Base-by-base conservation (phyloP, 345 rosid species). In the Linum lewisii region DNA sequence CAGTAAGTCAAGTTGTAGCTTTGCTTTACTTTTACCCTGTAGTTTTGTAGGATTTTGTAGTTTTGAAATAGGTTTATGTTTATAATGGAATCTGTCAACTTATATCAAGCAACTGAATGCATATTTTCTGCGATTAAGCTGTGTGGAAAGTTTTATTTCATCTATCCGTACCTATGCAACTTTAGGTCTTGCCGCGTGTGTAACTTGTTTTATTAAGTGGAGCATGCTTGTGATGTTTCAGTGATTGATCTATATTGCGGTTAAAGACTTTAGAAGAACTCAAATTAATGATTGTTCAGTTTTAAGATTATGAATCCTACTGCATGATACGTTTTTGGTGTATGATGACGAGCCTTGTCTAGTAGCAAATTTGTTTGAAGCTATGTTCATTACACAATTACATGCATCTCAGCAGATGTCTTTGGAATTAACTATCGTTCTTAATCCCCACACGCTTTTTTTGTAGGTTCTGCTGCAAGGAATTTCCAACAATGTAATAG, bases 381-480 rank as follows among this genome's bases (percentile, higher is more conserved):
- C 13, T 1, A 24, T 37, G 3, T 24, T 24, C 44, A 19, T 34
- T 52, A 24, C 42, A 52, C 32, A 11, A 45, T 45, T 21, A 50
- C 20, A 16, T 37, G 26, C 49, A 45, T 19, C 5, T 32, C 55
- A 32, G 34, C 34, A 26, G 9, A 11, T 23, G 25, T 24, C 37
- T 45, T 22, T 4, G 7, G 11, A 24, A 60, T 53, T 21, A 58
- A 1, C 20, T 21, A 19, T 62, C 24, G 10, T 7, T 44, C 7
- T 58, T 57, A 20, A 32, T 5, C 24, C 10, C 34, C 34, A 7
- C 23, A 49, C 57, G 51, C 44, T 21, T 24, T 69, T 65, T 59
- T 63, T 69, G 47, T 11, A 90, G 97, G 74, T 78, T 65, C 68
- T 81, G 34, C 65, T 87, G 69, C 79, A 78, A 69, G 91, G 88